Evolutionary conservation across 2,329 filamentous ascomycete species (phyloP).

Genomic region (Myriosclerotinia curreyana): DNA sequence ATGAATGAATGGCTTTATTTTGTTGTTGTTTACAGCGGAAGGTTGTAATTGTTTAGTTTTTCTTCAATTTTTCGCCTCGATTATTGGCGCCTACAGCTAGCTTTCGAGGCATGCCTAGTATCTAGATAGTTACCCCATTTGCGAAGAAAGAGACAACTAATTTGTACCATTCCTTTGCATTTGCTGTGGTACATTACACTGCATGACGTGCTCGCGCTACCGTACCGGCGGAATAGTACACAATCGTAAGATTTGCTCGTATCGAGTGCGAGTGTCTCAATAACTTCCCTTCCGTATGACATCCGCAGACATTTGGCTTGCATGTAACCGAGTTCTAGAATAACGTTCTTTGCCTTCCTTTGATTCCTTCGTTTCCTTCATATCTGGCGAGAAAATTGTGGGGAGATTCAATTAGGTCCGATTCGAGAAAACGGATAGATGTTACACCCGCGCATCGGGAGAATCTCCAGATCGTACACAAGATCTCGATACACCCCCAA

Average conservation of each 20-base stretch:
- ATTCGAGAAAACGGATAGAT: constrained; percentile 1
- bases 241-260: constrained; percentile 19
- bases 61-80: constrained; percentile 22
- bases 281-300: constrained; percentile 15
- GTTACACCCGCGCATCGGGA: constrained; percentile 6
- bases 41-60: constrained; percentile 23
- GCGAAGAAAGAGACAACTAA: background rate
- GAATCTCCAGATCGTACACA: constrained; percentile 9
- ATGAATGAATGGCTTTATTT: constrained; percentile 22
- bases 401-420: background rate
- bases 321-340: constrained; percentile 1
- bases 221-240: constrained; percentile 6
- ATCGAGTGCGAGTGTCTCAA: constrained; percentile 9
- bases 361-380: too few species aligned
- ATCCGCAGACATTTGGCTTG: background rate
- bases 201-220: constrained; percentile 15
- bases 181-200: background rate
- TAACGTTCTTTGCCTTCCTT: constrained; percentile 6
- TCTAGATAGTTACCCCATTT: constrained; percentile 18
- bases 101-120: constrained; percentile 7
- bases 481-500: background rate
- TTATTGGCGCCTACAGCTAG: constrained; percentile 10
- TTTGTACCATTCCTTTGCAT: background rate
- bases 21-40: constrained; percentile 19
- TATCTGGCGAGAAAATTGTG: too few species aligned